Base-by-base conservation (phyloP, 208 protist species). In the Trypanosoma boissoni region DNA sequence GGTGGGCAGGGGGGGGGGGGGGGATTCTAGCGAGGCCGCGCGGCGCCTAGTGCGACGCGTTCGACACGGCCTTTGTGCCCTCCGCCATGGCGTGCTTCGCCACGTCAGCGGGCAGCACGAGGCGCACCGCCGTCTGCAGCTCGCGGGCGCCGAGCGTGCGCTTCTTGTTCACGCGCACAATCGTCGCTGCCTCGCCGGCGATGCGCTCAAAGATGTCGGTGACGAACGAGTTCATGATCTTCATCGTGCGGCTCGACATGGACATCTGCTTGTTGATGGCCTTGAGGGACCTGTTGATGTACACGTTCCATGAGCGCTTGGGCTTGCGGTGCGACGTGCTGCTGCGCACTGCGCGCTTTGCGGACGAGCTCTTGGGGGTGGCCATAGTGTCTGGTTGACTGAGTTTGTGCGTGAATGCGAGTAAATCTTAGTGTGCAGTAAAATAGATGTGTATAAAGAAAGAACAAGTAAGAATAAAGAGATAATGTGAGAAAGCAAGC, bases 81-180 rank as follows among this genome's bases (percentile, higher is more conserved):
- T 99, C 97, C 42, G 95, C 96, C 68, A 99, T 98, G 55, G 98
- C 98, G 78, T 99, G 98, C 86, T 99, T 99, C 64, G 97, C 95
- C 7, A 99, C 86, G 86, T 99, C 97, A 54, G 97, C 96, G 42
- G 97, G 94, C 31, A 99, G 92, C 65, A 99, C 81, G 31, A 99
- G 80, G 58, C 97, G 92, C 54, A 98, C 97, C 31, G 97, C 96
- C 52, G 97, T 98, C 83, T 98, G 94, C 60, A 98, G 86, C 84
- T 98, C 97, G 62, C 97, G 82, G 21, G 94, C 97, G 46, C 89
- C 86, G 61, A 98, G 80, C 41, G 97, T 99, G 58, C 80, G 72
- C 77, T 91, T 94, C 82, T 97, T 97, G 91, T 98, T 98, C 67
- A 92, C 91, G 62, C 88, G 79, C 29, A 97, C 91, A 18, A 99